Base-by-base conservation (phyloP, 176 grass and related monocot genomes). In the Eragrostis nindensis region DNA sequence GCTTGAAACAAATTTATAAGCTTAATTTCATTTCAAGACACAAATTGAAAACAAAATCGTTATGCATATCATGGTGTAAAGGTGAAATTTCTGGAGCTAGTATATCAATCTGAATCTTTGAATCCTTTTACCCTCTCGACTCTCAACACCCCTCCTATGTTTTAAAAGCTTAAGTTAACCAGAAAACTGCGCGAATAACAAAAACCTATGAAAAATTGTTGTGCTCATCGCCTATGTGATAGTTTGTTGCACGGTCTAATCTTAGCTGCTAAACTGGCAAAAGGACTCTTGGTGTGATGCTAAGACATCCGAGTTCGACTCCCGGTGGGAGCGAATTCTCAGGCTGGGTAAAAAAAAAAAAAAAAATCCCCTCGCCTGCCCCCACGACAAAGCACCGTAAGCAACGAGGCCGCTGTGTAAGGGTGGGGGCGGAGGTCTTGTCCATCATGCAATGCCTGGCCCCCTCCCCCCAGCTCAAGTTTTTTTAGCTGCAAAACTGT, bases 1-100 rank as follows among this genome's bases (percentile, higher is more conserved):
- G 19, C 17, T 7, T 27, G 48, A 68, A 27, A 64, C 4, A 3
- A 39, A 45, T 82, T 39, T 56, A 11, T 16, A 25, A 7, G 14
- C 40, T 55, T 59, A 7, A 74, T 55, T 57, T 30, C 11, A 72
- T 79, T 68, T 50, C 13, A 84, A 68, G n/a, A 49, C 17, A 32
- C 9, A 5, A 50, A 17, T 21, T 8, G 13, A 3, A 50, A 66
- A 40, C 12, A 68, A 2, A 7, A 2, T 10, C 45, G 8, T 66
- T 66, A 9, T 54, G 36, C n/a, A 39, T 38, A 57, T 46, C 19
- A 45, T 70, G 10, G 45, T 80, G 25, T 26, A 43, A 39, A 82
- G 36, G 62, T 54, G 53, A 25, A n/a, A 76, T 22, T 6, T 5
- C 0, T 11, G 48, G 17, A 78, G 44, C 17, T 44, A 36, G 32